Base-by-base conservation (phyloP, 2,329 filamentous ascomycete species). In the Xylariomycetidae sp. region DNA sequence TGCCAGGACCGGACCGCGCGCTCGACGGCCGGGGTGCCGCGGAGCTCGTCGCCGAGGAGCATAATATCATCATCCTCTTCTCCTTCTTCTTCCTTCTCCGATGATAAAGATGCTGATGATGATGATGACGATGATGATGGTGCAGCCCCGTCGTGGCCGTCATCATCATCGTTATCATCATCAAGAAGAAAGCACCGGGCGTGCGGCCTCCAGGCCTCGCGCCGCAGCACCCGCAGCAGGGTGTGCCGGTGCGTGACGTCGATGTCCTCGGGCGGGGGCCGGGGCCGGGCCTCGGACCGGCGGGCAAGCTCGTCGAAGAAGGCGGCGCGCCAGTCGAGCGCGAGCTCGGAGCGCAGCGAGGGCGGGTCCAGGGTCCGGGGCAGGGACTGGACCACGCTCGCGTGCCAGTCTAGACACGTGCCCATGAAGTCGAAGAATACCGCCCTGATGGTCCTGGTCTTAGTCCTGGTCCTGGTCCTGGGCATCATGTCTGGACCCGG, bases 361-460 rank as follows among this genome's bases (percentile, higher is more conserved):
- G 46, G 20, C 6, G 59, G 36, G 16, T 69, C 53, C 0, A n/a
- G 20, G 8, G 49, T 40, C 3, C 42, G 6, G 2, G 66, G 67
- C 3, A 67, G 46, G 3, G 57, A 47, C 13, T 47, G 17, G n/a
- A 59, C 41, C 8, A 64, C 56, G 23, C 58, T 58, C 29, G 48
- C 51, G 38, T 75, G 69, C 72, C 70, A 77, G 49, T 77, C 63
- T 3, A 72, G 67, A 41, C 71, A 76, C 16, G 72, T 77, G 16
- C 73, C 71, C 71, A 76, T 76, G 46, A 76, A 70, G 53, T 77
- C 69, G 52, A 75, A 76, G 42, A 74, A 66, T 26, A 74, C 57
- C 3, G 67, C 70, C 49, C 66, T 70, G 37, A 66, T 56, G 13
- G 16, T 26, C 12, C 15, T 26, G 25, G 25, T 14, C 25, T 27